These are phyloP conservation scores for Lenwebbia sp. DNA, from an alignment of 345 rosid genomes.

Conservation along the genomic window DNA sequence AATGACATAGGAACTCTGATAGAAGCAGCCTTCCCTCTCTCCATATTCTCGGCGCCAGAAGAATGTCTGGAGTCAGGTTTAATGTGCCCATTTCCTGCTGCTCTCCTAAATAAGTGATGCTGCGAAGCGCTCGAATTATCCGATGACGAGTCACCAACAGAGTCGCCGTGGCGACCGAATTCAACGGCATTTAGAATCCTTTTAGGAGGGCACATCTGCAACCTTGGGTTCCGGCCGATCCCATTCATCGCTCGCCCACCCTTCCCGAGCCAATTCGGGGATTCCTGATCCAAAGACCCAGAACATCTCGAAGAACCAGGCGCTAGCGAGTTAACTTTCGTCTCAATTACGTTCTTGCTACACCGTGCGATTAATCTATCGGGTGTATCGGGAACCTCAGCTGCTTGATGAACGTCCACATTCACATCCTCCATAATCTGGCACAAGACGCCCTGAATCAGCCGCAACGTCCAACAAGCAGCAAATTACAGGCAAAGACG, in stretches of 20 bases:
- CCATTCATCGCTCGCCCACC: constrained; percentile 19
- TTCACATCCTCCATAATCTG: constrained; percentile 66
- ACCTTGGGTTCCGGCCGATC: constrained; percentile 16
- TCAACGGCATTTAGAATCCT: constrained; percentile 12
- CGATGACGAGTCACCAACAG: constrained; percentile 5
- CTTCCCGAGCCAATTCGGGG: constrained; percentile 10
- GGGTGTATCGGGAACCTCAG: constrained; percentile 73
- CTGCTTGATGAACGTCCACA: constrained; percentile 46
- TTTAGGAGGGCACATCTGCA: constrained; percentile 10
- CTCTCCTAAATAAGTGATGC: constrained; percentile 36
- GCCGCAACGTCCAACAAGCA: background rate
- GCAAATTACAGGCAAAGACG: background rate
- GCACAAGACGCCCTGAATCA: background rate
- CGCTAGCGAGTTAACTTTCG: constrained; percentile 20
- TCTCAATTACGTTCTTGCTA: constrained; percentile 15
- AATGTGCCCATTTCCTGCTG: constrained; percentile 10
- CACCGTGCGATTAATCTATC: constrained; percentile 34
- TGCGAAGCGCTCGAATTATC: constrained; percentile 10
- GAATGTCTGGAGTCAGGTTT: constrained; percentile 13
- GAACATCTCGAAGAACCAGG: constrained; percentile 16
- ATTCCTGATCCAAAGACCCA: constrained; percentile 12
- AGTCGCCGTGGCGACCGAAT: constrained; percentile 9
- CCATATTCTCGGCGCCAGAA: constrained; percentile 11
- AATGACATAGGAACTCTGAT: constrained; percentile 10
- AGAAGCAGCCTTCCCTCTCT: constrained; percentile 29